A percentile compares a stretch with the other conserved stretches of the same genome.
Evolutionary conservation across 192 early-diverging fungal genomes (phyloP).

Genomic region (Coemansia sp.): DNA sequence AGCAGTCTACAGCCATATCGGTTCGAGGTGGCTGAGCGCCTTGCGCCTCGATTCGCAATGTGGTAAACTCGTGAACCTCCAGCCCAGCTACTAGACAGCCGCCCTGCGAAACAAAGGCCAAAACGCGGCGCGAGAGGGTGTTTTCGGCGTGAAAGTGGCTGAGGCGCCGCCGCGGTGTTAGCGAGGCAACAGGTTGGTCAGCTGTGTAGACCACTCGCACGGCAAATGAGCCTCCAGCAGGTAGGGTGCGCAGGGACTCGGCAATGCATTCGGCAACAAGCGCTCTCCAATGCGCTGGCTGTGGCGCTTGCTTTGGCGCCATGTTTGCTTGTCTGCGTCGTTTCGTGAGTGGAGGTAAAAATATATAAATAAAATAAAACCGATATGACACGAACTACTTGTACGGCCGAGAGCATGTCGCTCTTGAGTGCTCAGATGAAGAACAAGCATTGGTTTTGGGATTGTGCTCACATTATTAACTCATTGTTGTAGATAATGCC

Average conservation of each 20-base stretch:
- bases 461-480: neutral
- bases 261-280: slow-evolving; percentile 27
- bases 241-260: slow-evolving; percentile 34
- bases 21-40: slow-evolving; percentile 1
- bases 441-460: slow-evolving; percentile 4
- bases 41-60: slow-evolving; percentile 23
- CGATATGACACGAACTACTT: too few relatives aligned
- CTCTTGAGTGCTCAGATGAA: neutral
- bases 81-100: slow-evolving; percentile 43
- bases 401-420: neutral
- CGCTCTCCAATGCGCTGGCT: neutral
- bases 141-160: slow-evolving; percentile 32
- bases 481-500: slow-evolving; percentile 4
- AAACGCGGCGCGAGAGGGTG: slow-evolving; percentile 40
- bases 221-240: slow-evolving; percentile 24
- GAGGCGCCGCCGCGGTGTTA: slow-evolving; percentile 38
- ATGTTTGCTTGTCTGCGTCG: neutral
- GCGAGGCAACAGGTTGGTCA: slow-evolving; percentile 39
- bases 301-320: neutral
- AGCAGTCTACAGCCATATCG: slow-evolving; percentile 30
- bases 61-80: slow-evolving; percentile 45
- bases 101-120: slow-evolving; percentile 40
- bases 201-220: slow-evolving; percentile 44
- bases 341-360: neutral
- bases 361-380: neutral